Conservation (phyloP, 176 grass and related monocot species). For the Oryza meridionalis region DNA sequence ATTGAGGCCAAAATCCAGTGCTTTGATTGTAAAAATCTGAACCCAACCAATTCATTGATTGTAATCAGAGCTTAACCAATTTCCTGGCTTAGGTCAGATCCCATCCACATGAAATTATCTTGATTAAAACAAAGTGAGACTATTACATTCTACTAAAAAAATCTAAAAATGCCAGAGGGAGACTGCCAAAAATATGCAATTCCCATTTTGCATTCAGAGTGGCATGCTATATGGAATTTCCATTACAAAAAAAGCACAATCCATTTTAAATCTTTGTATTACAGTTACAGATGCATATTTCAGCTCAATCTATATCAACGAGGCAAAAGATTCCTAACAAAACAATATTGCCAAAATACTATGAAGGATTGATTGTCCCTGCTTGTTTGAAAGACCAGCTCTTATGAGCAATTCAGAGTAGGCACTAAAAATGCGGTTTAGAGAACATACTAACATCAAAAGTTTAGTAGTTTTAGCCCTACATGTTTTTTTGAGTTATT, state of each 20-base stretch:
- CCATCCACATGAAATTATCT: too few species aligned
- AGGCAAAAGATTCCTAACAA: background rate
- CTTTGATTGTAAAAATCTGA: too few species aligned
- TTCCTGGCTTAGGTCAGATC: too few species aligned
- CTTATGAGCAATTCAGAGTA: background rate
- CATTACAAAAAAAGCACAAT: background rate
- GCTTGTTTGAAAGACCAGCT: background rate
- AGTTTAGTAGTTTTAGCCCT: background rate
- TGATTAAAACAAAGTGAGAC: too few species aligned
- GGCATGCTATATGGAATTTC: background rate
- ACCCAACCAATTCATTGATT: background rate
- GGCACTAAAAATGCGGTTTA: background rate
- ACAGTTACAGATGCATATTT: background rate
- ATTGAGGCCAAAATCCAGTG: background rate
- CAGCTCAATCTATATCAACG: background rate
- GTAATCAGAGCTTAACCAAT: background rate
- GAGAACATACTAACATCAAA: background rate
- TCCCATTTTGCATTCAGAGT: fast-evolving
- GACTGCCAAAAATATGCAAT: background rate
- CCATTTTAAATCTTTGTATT: background rate
- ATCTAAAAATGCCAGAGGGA: background rate
- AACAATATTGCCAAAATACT: background rate
- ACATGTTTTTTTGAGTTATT: background rate
- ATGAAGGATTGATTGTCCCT: background rate
- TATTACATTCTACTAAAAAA: too few species aligned